These are phyloP conservation scores for Daldinia childiae DNA, from an alignment of 495 filamentous ascomycete genomes.

Conservation along the genomic window DNA sequence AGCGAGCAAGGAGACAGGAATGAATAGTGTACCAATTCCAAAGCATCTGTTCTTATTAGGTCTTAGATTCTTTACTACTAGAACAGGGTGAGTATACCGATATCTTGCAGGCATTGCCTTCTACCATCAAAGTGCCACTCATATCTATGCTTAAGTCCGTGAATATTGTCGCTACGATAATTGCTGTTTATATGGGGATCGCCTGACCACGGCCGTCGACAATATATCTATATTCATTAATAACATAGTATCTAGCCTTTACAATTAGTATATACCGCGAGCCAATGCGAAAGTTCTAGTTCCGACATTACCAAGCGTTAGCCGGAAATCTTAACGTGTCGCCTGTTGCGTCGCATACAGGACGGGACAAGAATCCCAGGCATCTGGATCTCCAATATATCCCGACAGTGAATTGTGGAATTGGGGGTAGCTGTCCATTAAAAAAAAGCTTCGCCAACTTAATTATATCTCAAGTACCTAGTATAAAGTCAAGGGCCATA, in stretches of 20 bases:
- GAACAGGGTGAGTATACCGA: neutral
- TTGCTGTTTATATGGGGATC: neutral
- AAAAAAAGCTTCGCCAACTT: conserved; percentile 13
- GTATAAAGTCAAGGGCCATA: neutral
- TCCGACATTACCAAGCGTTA: neutral
- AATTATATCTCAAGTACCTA: neutral
- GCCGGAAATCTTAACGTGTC: neutral
- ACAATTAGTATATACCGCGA: neutral
- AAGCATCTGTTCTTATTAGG: conserved; percentile 63
- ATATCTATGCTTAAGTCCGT: neutral
- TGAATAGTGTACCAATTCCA: conserved; percentile 80
- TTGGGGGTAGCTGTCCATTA: conserved; percentile 4
- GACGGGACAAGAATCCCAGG: conserved; percentile 10
- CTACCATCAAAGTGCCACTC: neutral
- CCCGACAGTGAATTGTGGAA: neutral
- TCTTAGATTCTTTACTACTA: neutral
- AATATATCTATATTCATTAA: no score
- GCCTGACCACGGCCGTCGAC: conserved; percentile 4
- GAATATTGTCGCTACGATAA: neutral
- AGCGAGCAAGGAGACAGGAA: conserved; percentile 70
- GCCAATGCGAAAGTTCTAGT: conserved; percentile 7
- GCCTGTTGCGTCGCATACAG: conserved; percentile 1
- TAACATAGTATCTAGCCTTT: conserved; percentile 19
- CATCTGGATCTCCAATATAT: conserved; percentile 20
- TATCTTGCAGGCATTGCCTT: neutral